These are phyloP conservation scores for Knufia petricola DNA, from an alignment of 2,329 filamentous ascomycete genomes.

Conservation along the genomic window DNA sequence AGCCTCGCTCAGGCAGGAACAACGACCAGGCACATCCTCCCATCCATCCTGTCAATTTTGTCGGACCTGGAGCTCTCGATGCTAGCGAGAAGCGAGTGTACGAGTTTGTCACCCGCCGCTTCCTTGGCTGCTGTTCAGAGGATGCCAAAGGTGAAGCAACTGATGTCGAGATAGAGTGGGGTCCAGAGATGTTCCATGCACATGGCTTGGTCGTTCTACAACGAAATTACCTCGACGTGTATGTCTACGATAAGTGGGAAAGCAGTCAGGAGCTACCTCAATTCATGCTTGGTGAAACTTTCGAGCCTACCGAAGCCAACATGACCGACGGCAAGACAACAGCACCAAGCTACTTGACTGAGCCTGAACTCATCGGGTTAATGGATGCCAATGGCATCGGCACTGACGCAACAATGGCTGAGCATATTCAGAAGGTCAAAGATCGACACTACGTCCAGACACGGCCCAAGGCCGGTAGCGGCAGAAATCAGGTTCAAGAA, in stretches of 20 bases:
- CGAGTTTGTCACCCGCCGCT: slow-evolving; percentile 84
- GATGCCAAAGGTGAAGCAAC: slow-evolving; percentile 82
- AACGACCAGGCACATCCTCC: slow-evolving; percentile 97
- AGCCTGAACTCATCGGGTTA: slow-evolving; percentile 86
- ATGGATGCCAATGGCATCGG: slow-evolving; percentile 99
- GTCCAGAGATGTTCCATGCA: slow-evolving; percentile 65
- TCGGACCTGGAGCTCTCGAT: slow-evolving; percentile 50
- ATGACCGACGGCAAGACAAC: slow-evolving; percentile 87
- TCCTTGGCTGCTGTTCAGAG: slow-evolving; percentile 90
- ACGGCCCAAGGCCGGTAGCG: slow-evolving; percentile 40
- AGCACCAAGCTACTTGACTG: slow-evolving; percentile 77
- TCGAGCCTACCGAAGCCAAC: slow-evolving; percentile 78
- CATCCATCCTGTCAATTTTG: slow-evolving; percentile 90
- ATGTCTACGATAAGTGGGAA: slow-evolving; percentile 93
- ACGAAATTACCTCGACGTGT: slow-evolving; percentile 89
- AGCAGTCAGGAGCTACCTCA: slow-evolving; percentile 72
- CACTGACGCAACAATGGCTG: slow-evolving; percentile 97
- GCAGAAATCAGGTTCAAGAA: slow-evolving; percentile 55
- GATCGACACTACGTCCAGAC: slow-evolving; percentile 75
- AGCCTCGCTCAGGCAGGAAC: slow-evolving; percentile 71
- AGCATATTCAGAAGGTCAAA: slow-evolving; percentile 95
- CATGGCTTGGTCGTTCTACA: slow-evolving; percentile 77
- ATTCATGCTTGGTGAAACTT: slow-evolving; percentile 69
- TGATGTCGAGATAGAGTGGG: slow-evolving; percentile 75
- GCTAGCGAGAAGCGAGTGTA: slow-evolving; percentile 69